Evolutionary conservation across 192 early-diverging fungal genomes (phyloP).

Genomic region (Linnemannia elongata): DNA sequence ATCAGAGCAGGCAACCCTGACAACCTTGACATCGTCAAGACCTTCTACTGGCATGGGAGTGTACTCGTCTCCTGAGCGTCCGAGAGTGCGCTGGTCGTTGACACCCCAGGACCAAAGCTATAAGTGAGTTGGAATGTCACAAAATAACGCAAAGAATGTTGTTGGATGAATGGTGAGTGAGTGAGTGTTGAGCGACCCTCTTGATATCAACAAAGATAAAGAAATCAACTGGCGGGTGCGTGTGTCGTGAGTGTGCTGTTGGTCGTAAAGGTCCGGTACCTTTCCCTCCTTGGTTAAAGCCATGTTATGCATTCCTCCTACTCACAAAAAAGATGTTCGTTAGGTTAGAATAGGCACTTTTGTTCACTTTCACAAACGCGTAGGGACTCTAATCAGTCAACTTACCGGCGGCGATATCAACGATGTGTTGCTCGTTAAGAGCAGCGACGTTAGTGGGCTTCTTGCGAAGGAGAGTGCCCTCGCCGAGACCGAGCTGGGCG

Average conservation of each 20-base stretch:
- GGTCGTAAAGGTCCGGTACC: slow-evolving; percentile 46
- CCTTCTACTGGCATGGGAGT: slow-evolving; percentile 77
- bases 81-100: slow-evolving; percentile 94
- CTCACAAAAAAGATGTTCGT: not conserved
- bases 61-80: slow-evolving; percentile 75
- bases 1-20: slow-evolving; percentile 87
- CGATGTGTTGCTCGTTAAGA: slow-evolving; percentile 80
- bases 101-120: slow-evolving; percentile 95
- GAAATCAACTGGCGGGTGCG: not conserved
- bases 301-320: slow-evolving; percentile 88
- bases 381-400: not conserved
- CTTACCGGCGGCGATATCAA: slow-evolving; percentile 74
- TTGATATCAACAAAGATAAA: not conserved
- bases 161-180: not conserved
- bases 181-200: not conserved
- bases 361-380: not conserved
- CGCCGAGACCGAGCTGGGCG: slow-evolving; percentile 93
- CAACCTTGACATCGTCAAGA: slow-evolving; percentile 79
- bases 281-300: slow-evolving; percentile 81
- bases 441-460: slow-evolving; percentile 76
- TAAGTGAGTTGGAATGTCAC: not conserved
- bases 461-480: slow-evolving; percentile 83
- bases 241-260: not conserved
- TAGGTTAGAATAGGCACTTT: not conserved
- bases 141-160: not conserved